Conservation (phyloP, 225 moss, liverwort and hornwort species). For the Takakia lepidozioides region DNA sequence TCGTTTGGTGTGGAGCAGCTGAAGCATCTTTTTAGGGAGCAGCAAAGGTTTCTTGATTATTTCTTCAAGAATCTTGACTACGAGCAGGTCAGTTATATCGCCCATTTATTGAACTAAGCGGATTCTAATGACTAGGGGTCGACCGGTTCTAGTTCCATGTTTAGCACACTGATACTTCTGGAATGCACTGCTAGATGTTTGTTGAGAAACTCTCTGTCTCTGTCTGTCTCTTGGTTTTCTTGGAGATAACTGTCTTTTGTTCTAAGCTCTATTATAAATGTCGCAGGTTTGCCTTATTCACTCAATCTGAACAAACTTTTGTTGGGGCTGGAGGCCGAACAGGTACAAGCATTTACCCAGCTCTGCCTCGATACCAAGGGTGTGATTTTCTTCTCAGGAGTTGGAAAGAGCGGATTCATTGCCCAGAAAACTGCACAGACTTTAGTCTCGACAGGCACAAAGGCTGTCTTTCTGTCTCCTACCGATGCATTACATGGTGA, state of each 20-base stretch:
- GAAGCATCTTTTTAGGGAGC: constrained; percentile 37
- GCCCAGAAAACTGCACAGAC: constrained; percentile 80
- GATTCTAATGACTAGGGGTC: too few relatives aligned
- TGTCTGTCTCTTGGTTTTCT: background rate
- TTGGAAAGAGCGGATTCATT: constrained; percentile 72
- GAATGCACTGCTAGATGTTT: too few relatives aligned
- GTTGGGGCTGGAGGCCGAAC: background rate
- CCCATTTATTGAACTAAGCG: too few relatives aligned
- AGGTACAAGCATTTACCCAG: constrained; percentile 51
- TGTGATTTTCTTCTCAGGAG: constrained; percentile 49
- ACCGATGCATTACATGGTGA: constrained; percentile 76
- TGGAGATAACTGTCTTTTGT: background rate
- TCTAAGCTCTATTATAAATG: background rate
- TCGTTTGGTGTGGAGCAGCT: constrained; percentile 22
- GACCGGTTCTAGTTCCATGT: too few relatives aligned
- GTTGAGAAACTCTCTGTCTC: background rate
- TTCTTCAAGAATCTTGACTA: constrained; percentile 50
- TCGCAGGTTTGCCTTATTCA: too few relatives aligned
- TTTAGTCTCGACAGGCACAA: constrained; percentile 66
- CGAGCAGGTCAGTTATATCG: constrained; percentile 26
- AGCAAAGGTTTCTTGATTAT: constrained; percentile 41
- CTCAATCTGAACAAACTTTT: too few relatives aligned
- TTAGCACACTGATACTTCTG: background rate
- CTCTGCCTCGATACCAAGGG: constrained; percentile 35
- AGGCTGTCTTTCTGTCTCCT: constrained; percentile 68